Evolutionary conservation across 495 filamentous ascomycete genomes (phyloP), one percentile per base, ranked within the genome.

Genomic region (Penicillium riverlandense): DNA sequence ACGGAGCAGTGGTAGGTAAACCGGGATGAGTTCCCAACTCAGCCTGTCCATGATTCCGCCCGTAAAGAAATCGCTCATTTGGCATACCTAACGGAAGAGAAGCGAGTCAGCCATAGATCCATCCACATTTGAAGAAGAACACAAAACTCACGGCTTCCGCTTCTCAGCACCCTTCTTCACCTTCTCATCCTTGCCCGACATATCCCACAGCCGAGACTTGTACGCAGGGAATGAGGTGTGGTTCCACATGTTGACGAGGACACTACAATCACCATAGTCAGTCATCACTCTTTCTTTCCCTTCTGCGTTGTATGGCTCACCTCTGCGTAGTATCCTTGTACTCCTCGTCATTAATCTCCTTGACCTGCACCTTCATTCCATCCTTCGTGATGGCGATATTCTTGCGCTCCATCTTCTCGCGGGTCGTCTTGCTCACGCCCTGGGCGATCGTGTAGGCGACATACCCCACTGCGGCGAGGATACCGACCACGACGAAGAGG

Each of bases 291-390:
- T 37, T 2, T 35, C n/a, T 37, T 2, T 10, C 1, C 9, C n/a
- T 10, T 11, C n/a, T 34, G 32, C n/a, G 2, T 10, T 2, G 32
- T 34, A 40, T 13, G 13, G 35, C 58, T 32, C 43, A 85, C 67
- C 80, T 85, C 71, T 95, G 88, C 15, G 85, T 92, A 54, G 67
- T 72, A 66, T 91, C 89, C 55, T 84, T 79, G 65, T 94, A 90
- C 15, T 77, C 76, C 76, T 95, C 90, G 47, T 79, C 76, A 40
- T 72, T 69, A 22, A 89, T 53, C 47, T 91, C 77, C 70, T 84
- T 85, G 38, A 95, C 81, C 13, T 80, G 79, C 35, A 96, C 86
- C 54, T 80, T 84, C 69, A 91, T 68, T 11, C 90, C 90, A 48
- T 94, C 88, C 62, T 85, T 90, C 29, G 85, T 83, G 60, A 94